These are phyloP conservation scores for Cubamyces lactineus DNA, from an alignment of 768 basidiomycete genomes.

Conservation along the genomic window DNA sequence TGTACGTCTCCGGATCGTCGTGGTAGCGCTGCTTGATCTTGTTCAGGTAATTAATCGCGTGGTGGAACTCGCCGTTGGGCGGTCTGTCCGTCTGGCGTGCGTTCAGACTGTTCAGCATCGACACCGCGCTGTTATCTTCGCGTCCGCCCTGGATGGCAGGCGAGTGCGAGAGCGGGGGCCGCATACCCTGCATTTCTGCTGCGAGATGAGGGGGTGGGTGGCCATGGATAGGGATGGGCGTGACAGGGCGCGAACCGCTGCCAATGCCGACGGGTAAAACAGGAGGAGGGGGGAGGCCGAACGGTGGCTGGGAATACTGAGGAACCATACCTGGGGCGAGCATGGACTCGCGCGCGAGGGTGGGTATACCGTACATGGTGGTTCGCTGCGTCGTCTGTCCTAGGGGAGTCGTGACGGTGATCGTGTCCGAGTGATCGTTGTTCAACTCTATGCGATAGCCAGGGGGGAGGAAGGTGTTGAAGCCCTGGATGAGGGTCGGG, in stretches of 20 bases:
- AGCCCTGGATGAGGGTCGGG: slow-evolving; percentile 89
- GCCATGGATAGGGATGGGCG: slow-evolving; percentile 43
- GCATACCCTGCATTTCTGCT: slow-evolving; percentile 18
- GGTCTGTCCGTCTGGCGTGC: slow-evolving; percentile 26
- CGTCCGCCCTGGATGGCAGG: slow-evolving; percentile 38
- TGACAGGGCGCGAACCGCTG: slow-evolving; percentile 56
- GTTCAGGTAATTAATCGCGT: slow-evolving; percentile 97
- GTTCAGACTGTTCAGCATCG: slow-evolving; percentile 62
- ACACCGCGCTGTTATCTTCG: slow-evolving; percentile 45
- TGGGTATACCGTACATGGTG: slow-evolving; percentile 40
- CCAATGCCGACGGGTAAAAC: slow-evolving; percentile 40
- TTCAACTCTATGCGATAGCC: slow-evolving; percentile 93
- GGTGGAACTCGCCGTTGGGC: slow-evolving; percentile 72
- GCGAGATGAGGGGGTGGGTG: slow-evolving; percentile 30
- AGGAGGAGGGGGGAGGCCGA: slow-evolving; percentile 28
- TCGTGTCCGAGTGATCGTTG: slow-evolving; percentile 71
- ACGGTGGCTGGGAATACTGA: slow-evolving; percentile 30
- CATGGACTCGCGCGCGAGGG: slow-evolving; percentile 36
- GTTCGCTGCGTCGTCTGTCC: slow-evolving; percentile 73
- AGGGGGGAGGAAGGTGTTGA: slow-evolving; percentile 95
- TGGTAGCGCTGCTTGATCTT: slow-evolving; percentile 94
- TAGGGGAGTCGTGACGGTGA: slow-evolving; percentile 80
- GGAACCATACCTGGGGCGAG: slow-evolving; percentile 23
- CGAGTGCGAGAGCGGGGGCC: slow-evolving; percentile 46
- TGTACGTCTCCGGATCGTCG: slow-evolving; percentile 90